Conservation (phyloP, 1,139 yeast genomes). For the Zygoascus sp. region DNA sequence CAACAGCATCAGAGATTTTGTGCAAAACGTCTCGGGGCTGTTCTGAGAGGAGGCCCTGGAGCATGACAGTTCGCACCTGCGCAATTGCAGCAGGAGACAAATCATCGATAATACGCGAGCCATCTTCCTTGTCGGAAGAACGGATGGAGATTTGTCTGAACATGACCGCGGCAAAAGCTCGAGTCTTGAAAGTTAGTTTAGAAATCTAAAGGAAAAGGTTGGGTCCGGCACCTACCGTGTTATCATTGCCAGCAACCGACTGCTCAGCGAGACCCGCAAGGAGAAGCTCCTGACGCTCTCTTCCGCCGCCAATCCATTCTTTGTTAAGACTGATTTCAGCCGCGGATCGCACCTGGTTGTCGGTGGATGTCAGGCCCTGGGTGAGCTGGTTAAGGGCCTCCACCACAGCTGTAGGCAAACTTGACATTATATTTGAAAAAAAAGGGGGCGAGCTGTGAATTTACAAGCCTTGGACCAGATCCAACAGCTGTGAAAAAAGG, state of each 20-base stretch:
- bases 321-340: constrained; percentile 73
- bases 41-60: constrained; percentile 66
- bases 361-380: constrained; percentile 68
- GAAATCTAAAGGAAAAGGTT: neutral
- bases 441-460: neutral
- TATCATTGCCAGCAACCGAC: constrained; percentile 56
- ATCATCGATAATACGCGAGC: constrained; percentile 74
- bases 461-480: neutral
- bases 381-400: constrained; percentile 55
- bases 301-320: constrained; percentile 57
- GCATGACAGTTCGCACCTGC: constrained; percentile 61
- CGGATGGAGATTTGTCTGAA: constrained; percentile 83
- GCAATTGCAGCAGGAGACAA: constrained; percentile 54
- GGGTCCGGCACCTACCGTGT: constrained; percentile 38
- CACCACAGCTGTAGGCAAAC: constrained; percentile 58
- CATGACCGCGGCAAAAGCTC: constrained; percentile 76
- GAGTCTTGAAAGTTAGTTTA: constrained; percentile 23
- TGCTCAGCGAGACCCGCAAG: constrained; percentile 80
- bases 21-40: constrained; percentile 76
- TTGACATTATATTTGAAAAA: constrained; percentile 15
- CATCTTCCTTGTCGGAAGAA: constrained; percentile 59
- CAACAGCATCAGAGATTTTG: constrained; percentile 87
- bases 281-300: constrained; percentile 58
- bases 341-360: constrained; percentile 64
- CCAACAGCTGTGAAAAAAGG: neutral